Percentiles rank a stretch among this genome's conserved stretches.
Evolutionary conservation across 2,329 filamentous ascomycete species (phyloP).

Genomic region (Talaromyces islandicus): DNA sequence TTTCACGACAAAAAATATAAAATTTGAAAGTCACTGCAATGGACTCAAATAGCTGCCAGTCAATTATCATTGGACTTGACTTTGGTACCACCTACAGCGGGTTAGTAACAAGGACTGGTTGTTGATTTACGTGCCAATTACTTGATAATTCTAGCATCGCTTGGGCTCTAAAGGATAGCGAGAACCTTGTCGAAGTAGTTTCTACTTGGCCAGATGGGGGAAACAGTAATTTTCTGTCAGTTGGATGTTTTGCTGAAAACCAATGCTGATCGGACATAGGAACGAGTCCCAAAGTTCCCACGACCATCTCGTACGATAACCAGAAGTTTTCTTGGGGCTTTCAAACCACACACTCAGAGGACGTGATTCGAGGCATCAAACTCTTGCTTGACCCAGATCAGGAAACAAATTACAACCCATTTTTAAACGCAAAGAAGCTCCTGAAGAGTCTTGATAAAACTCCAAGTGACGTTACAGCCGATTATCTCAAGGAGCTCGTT

Average conservation of each 20-base stretch:
- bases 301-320: constrained; percentile 10
- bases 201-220: constrained; percentile 20
- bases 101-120: constrained; percentile 8
- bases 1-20: too few relatives aligned
- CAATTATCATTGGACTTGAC: constrained; percentile 22
- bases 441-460: background rate
- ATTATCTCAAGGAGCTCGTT: background rate
- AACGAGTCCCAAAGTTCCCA: constrained; percentile 18
- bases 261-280: background rate
- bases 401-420: background rate
- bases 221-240: constrained; percentile 14
- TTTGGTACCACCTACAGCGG: constrained; percentile 28
- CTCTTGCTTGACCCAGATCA: constrained; percentile 2
- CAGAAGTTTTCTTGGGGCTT: constrained; percentile 19
- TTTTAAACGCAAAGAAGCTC: background rate
- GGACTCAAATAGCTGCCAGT: background rate
- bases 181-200: constrained; percentile 16
- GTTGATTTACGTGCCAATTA: background rate
- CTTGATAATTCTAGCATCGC: constrained; percentile 12
- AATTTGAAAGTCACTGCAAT: too few relatives aligned
- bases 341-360: constrained; percentile 16
- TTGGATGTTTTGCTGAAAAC: too few relatives aligned
- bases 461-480: background rate
- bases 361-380: constrained; percentile 20
- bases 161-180: constrained; percentile 14